Evolutionary conservation across 2,329 filamentous ascomycete species (phyloP), one percentile per base, ranked within the genome.

Genomic region (Calonectria hawksworthii): DNA sequence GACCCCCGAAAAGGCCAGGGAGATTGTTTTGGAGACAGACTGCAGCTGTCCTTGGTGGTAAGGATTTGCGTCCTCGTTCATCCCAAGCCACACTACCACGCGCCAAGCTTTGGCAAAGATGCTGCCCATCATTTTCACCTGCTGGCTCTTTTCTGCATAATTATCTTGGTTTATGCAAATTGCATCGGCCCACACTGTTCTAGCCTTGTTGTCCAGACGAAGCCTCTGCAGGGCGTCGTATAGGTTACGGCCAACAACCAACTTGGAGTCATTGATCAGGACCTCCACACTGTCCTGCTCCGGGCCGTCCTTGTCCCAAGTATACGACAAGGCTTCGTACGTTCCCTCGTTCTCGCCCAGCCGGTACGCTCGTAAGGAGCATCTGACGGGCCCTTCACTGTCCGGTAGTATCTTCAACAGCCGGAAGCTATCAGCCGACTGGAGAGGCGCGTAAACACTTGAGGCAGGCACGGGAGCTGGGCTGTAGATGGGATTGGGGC

Each of bases 61-160:
- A 16, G 23, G 32, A 21, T 61, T 23, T 41, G 34, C 56, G 11
- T 41, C 56, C 14, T 61, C 56, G 14, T 41, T 41, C 32, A 28
- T 2, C 18, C 56, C 56, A 18, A 61, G 56, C 56, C 56, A 61
- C n/a, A 61, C 56, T 5, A 61, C 34, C n/a, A 61, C 56, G 5
- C 56, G 56, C 56, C 56, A 61, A 4, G 56, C 56, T 21, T 61
- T 61, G 18, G 56, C 56, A 38, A 61, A 61, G 18, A 61, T 61
- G n/a, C 16, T 61, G 56, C 34, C 56, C 56, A 61, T 61, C 56
- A 38, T 61, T 61, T 26, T 38, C n/a, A 61, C 56, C 14, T 61
- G 56, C 8, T 61, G 32, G 23, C 56, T 61, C 34, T 61, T 61
- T 36, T 61, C 56, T 4, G 32, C n/a, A 26, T 61, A 23, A 10